Evolutionary conservation across 345 rosid species (phyloP).

Genomic region (Murraya koenigii): DNA sequence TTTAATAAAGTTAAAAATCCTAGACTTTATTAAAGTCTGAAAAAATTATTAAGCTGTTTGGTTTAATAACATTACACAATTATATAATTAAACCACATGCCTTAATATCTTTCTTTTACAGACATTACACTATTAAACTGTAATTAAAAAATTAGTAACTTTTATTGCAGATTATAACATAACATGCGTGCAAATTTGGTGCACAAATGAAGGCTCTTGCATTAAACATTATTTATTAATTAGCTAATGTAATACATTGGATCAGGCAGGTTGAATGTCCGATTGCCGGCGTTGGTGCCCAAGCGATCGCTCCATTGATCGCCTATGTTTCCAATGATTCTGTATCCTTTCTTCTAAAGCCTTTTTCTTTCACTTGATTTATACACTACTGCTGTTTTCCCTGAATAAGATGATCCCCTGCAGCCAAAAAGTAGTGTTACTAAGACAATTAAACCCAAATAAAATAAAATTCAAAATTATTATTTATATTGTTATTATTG

Average conservation of each 20-base stretch:
- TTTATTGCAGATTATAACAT: background rate
- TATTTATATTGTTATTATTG: background rate
- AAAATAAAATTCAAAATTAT: background rate
- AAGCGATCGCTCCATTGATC: conserved; percentile 50
- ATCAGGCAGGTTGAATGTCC: conserved; percentile 51
- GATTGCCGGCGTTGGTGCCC: conserved; percentile 27
- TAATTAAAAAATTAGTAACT: no score
- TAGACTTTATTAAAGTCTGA: no score
- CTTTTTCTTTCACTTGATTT: conserved; percentile 32
- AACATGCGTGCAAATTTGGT: background rate
- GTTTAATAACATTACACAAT: no score
- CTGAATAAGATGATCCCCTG: conserved; percentile 28
- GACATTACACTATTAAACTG: no score
- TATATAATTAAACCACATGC: no score
- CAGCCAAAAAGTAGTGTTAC: background rate
- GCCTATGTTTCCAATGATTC: conserved; percentile 42
- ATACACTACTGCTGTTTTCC: conserved; percentile 25
- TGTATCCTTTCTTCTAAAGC: conserved; percentile 35
- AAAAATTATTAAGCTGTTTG: no score
- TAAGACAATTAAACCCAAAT: no score
- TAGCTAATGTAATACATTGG: conserved; percentile 40
- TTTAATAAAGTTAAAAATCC: no score
- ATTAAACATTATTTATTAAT: background rate
- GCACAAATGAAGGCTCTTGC: background rate
- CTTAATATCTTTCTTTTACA: no score